Percentiles rank a stretch among this genome's conserved stretches.
phyloP scores from a whole-genome alignment of 106 monocot species.

The Narthecium ossifragum region DNA sequence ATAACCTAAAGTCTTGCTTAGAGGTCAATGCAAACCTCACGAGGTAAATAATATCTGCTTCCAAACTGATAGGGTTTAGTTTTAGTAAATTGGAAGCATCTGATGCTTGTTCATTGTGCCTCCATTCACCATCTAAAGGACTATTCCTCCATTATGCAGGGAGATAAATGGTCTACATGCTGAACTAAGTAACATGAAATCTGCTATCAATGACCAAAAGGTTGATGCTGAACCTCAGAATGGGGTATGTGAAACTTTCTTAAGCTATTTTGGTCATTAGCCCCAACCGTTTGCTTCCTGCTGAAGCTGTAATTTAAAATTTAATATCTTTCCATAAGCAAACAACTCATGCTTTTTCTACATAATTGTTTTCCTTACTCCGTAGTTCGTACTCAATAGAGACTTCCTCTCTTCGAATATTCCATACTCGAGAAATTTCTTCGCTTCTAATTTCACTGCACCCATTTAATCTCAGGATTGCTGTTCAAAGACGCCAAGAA shows the following conservation, averaged over 20 bases:
- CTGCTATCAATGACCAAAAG: slow-evolving; percentile 13
- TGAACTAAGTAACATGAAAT: slow-evolving; percentile 29
- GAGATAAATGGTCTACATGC: slow-evolving; percentile 43
- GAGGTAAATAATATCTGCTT: slow-evolving; percentile 35
- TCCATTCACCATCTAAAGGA: neutral
- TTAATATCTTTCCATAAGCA: too few species aligned
- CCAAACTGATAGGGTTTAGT: neutral
- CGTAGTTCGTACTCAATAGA: too few species aligned
- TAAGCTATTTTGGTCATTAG: too few species aligned
- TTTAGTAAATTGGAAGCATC: too few species aligned
- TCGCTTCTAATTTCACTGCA: too few species aligned
- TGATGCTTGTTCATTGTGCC: neutral
- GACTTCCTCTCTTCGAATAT: too few species aligned
- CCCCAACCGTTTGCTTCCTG: too few species aligned
- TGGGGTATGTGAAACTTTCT: slow-evolving; percentile 23
- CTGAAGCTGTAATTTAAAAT: too few species aligned
- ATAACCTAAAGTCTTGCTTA: slow-evolving; percentile 52
- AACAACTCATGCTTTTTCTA: too few species aligned
- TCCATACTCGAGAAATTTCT: too few species aligned
- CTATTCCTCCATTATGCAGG: slow-evolving; percentile 28
- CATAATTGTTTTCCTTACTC: too few species aligned
- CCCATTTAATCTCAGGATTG: slow-evolving; percentile 25
- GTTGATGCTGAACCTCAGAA: slow-evolving; percentile 17
- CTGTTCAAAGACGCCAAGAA: slow-evolving; percentile 14
- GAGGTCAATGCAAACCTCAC: slow-evolving; percentile 65